phyloP scores from a whole-genome alignment of 2,329 filamentous ascomycete genomes.

The Alternaria solani region DNA sequence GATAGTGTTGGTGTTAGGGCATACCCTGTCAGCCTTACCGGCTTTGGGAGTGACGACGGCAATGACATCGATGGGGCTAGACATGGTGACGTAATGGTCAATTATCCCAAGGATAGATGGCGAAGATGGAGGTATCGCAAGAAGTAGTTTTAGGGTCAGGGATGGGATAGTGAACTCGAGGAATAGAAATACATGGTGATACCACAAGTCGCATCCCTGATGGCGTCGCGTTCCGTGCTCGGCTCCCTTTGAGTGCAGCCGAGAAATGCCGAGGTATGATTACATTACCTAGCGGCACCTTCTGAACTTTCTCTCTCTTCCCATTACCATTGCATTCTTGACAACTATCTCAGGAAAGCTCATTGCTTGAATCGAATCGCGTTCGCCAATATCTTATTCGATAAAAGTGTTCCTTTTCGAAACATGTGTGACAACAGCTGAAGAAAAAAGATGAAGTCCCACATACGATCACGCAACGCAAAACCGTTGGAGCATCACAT shows the following conservation, averaged over 20 bases:
- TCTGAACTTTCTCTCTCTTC: slow-evolving; percentile 24
- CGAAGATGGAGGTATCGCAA: neutral
- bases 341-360: neutral
- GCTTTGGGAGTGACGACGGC: slow-evolving; percentile 43
- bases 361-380: neutral
- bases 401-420: neutral
- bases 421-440: neutral
- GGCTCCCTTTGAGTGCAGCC: slow-evolving; percentile 21
- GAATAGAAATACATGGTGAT: neutral
- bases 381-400: neutral
- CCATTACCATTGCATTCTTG: neutral
- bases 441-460: neutral
- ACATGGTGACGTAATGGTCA: slow-evolving; percentile 20
- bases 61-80: slow-evolving; percentile 37
- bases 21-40: slow-evolving; percentile 44
- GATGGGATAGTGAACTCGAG: neutral
- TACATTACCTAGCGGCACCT: slow-evolving; percentile 13
- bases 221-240: slow-evolving; percentile 7
- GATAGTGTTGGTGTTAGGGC: neutral
- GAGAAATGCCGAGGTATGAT: slow-evolving; percentile 37
- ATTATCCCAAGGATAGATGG: neutral
- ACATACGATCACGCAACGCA: neutral
- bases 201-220: neutral
- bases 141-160: neutral
- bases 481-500: neutral